phyloP scores from a whole-genome alignment of 176 grass and related monocot genomes.

The Musa troglodytarum region DNA sequence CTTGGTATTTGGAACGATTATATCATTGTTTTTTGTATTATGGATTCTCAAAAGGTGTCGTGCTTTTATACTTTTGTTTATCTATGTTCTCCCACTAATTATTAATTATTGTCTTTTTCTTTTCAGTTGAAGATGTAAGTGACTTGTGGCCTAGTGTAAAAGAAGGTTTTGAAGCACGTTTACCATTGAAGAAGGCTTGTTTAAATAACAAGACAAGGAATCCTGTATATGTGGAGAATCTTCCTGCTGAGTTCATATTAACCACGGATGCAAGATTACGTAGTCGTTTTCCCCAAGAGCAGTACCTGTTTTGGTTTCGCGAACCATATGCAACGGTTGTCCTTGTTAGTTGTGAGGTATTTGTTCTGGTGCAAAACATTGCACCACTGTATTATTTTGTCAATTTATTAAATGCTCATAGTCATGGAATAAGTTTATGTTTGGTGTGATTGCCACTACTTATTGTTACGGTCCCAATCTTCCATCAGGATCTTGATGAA shows the following conservation, averaged over 20 bases:
- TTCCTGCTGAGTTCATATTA: constrained; percentile 80
- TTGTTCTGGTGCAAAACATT: constrained; percentile 13
- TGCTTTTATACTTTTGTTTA: not conserved
- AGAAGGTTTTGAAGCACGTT: constrained; percentile 56
- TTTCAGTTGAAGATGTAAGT: constrained; percentile 90
- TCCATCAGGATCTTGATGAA: constrained; percentile 77
- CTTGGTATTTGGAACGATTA: not conserved
- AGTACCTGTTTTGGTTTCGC: constrained; percentile 89
- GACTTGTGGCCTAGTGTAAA: constrained; percentile 88
- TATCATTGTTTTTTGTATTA: not conserved
- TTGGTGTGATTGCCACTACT: constrained; percentile 4
- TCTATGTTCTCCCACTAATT: constrained; percentile 1
- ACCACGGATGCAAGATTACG: constrained; percentile 90
- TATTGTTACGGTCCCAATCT: constrained; percentile 3
- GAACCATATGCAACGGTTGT: constrained; percentile 89
- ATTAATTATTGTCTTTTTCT: constrained; percentile 16
- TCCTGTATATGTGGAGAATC: constrained; percentile 68
- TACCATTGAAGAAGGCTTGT: constrained; percentile 81
- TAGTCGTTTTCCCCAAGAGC: constrained; percentile 89
- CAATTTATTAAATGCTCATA: not conserved
- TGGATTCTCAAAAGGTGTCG: not conserved
- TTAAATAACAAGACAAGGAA: constrained; percentile 94
- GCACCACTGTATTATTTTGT: not conserved
- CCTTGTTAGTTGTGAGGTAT: constrained; percentile 88
- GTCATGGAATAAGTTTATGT: not conserved